A percentile compares a stretch with the other conserved stretches of the same genome.
Evolutionary conservation across 208 protist genomes (phyloP).

Genomic region (Leptomonas seymouri): DNA sequence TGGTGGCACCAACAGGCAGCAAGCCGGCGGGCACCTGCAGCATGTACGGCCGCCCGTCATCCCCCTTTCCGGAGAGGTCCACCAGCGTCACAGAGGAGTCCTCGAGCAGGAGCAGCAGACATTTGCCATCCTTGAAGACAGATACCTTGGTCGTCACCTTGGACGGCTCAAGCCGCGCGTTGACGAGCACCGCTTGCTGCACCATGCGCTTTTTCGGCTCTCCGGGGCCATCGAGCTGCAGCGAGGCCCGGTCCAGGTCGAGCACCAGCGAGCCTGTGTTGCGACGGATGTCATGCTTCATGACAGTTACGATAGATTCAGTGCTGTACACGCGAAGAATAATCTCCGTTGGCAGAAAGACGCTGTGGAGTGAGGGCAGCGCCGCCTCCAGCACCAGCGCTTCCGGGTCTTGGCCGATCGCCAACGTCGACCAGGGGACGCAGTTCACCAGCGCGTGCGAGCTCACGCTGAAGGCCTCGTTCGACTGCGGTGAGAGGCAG

Average conservation of each 20-base stretch:
- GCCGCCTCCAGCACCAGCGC: conserved; percentile 60
- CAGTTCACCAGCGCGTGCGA: conserved; percentile 47
- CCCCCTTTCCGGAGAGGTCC: conserved; percentile 59
- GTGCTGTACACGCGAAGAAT: conserved; percentile 69
- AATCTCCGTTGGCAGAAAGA: conserved; percentile 63
- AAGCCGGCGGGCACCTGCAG: conserved; percentile 57
- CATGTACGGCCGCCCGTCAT: conserved; percentile 50
- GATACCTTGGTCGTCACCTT: conserved; percentile 36
- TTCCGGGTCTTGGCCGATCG: conserved; percentile 37
- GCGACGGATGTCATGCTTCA: conserved; percentile 67
- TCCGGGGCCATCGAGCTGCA: conserved; percentile 47
- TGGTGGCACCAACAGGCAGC: conserved; percentile 62
- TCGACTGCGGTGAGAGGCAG: conserved; percentile 67
- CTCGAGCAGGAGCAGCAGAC: conserved; percentile 70
- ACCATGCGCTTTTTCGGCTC: conserved; percentile 39
- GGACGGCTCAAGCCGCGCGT: conserved; percentile 57
- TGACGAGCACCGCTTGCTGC: conserved; percentile 56
- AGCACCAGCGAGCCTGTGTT: conserved; percentile 51
- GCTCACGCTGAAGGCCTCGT: conserved; percentile 74
- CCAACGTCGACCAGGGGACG: conserved; percentile 40
- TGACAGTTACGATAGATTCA: conserved; percentile 55
- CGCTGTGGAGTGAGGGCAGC: conserved; percentile 51
- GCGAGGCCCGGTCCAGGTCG: conserved; percentile 48
- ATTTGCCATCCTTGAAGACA: conserved; percentile 65
- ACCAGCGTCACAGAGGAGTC: conserved; percentile 71